Conservation (phyloP, 495 filamentous ascomycete species). For the Penicillium cosmopolitanum region DNA sequence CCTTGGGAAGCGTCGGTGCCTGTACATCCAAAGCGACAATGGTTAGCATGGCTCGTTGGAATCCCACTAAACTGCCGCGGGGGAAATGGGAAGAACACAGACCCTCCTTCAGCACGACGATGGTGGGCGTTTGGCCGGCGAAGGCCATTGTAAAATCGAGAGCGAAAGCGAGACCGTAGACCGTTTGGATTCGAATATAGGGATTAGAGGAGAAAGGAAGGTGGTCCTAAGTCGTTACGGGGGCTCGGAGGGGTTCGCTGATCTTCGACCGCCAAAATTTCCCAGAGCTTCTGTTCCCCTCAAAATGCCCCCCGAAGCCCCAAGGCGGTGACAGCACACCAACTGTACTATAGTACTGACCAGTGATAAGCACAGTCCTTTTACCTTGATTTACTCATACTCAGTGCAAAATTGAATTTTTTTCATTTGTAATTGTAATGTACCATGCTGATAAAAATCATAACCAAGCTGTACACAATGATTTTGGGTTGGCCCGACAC, state of each 20-base stretch:
- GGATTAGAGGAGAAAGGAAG: conserved; percentile 26
- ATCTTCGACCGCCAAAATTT: conserved; percentile 51
- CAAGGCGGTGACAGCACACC: conserved; percentile 46
- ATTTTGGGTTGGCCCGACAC: not conserved
- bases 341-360: conserved; percentile 20
- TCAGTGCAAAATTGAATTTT: too few species aligned
- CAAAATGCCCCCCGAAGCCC: conserved; percentile 28
- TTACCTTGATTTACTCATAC: not conserved
- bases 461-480: not conserved
- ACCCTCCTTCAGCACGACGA: conserved; percentile 98
- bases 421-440: too few species aligned
- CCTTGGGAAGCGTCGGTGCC: conserved; percentile 97
- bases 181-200: conserved; percentile 17
- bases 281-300: conserved; percentile 47
- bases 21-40: conserved; percentile 40
- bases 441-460: not conserved
- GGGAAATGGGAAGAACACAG: conserved; percentile 39
- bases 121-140: conserved; percentile 96
- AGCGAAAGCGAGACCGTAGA: conserved; percentile 25
- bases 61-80: conserved; percentile 35
- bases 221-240: conserved; percentile 20
- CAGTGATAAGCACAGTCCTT: not conserved
- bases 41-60: conserved; percentile 23
- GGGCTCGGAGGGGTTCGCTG: conserved; percentile 37
- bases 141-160: conserved; percentile 74